Base-by-base conservation (phyloP, 116 monocot species). In the Thalassia testudinum region DNA sequence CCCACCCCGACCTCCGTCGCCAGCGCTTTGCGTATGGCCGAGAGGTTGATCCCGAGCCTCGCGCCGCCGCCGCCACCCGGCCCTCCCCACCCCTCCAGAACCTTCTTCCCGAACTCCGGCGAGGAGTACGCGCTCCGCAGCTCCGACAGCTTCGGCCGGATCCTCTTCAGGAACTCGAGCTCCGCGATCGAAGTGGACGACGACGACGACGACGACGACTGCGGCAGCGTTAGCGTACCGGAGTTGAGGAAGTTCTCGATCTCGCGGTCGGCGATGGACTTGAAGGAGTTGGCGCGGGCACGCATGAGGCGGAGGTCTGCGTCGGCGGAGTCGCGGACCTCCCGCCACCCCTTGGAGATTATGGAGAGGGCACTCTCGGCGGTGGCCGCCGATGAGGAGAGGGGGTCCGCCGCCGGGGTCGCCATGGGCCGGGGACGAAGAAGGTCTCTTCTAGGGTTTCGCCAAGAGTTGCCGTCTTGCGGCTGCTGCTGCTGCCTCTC, bases 141-240 rank as follows among this genome's bases (percentile, higher is more conserved):
- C 66, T 85, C 97, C 24, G 85, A 67, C 15, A 97, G 60, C 74
- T 97, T 88, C 20, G 97, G 97, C 60, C 73, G 73, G 42, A 88
- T 76, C 62, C 77, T 62, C 79, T 75, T 88, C 38, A 85, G 76
- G 66, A 81, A 81, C 62, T 88, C 85, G 47, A 89, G 60, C 58
- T 93, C 92, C 26, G 72, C 73, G 12, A 79, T 61, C 42, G 82
- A 64, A 22, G 43, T 49, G 7, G 68, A 55, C 5, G 70, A 18
- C 21, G 58, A 42, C 24, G 37, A 38, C 61, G 48, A 54, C 64
- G 14, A 50, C 49, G 67, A 49, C 30, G 53, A 54, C 12, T 49
- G 21, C 34, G 63, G 20, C 5, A 25, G 50, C 24, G 53, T 53
- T 13, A 52, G 37, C 37, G 62, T 22, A 50, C 78, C 64, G 2